Percentiles rank a stretch among this genome's conserved stretches.
These are phyloP conservation scores for Xylaria hypoxylon DNA, from an alignment of 2,329 filamentous ascomycete genomes.

Conservation along the genomic window DNA sequence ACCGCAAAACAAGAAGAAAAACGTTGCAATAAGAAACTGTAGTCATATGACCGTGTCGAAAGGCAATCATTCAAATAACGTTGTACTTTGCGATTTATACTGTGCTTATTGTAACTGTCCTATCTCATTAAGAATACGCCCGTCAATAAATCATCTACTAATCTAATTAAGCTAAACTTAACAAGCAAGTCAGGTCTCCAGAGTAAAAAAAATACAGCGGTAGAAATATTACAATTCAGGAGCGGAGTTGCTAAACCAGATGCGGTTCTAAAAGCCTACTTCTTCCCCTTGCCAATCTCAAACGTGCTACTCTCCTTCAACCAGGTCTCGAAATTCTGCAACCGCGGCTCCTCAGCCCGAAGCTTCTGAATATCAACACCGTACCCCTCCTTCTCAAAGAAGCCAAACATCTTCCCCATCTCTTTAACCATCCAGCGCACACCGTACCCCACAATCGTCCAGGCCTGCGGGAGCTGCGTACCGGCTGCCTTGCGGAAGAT, in stretches of 20 bases:
- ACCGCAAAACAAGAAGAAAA: not conserved
- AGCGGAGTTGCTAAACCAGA: not conserved
- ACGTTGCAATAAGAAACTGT: not conserved
- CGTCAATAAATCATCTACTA: not conserved
- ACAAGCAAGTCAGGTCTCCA: not conserved
- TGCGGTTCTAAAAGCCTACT: not conserved
- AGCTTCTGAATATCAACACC: conserved; percentile 53
- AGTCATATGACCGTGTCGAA: not conserved
- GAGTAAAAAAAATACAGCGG: not conserved
- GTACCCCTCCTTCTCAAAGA: conserved; percentile 56
- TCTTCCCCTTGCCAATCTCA: conserved; percentile 34
- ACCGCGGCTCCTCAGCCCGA: conserved; percentile 46
- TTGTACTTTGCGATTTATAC: too few relatives aligned
- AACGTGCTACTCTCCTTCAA: conserved; percentile 52
- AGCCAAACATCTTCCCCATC: conserved; percentile 53
- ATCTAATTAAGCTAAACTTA: not conserved
- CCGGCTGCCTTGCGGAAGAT: conserved; percentile 46
- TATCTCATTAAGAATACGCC: not conserved
- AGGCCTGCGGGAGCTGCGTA: conserved; percentile 51
- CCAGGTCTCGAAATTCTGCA: conserved; percentile 55
- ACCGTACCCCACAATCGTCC: conserved; percentile 48
- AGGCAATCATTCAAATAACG: not conserved
- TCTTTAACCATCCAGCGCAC: conserved; percentile 49
- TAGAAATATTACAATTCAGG: not conserved
- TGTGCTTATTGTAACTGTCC: not conserved